These are phyloP conservation scores for Neonectria neomacrospora DNA, from an alignment of 2,329 filamentous ascomycete species.

Conservation along the genomic window DNA sequence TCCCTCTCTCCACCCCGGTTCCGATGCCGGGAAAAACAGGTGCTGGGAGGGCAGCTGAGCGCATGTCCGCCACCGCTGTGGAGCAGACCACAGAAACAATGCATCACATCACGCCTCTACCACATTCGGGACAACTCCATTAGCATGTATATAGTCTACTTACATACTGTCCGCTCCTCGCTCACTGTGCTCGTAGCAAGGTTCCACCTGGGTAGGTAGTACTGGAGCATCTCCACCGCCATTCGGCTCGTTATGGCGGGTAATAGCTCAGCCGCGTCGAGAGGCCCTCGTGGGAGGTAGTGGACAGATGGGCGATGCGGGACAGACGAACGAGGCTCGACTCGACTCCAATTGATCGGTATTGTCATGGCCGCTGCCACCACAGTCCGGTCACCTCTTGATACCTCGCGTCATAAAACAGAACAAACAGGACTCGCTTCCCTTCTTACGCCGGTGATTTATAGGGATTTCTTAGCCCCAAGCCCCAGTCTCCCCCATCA, in stretches of 20 bases:
- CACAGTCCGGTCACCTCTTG: not conserved
- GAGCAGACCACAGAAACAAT: slow-evolving; percentile 1
- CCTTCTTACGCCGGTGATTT: slow-evolving; percentile 12
- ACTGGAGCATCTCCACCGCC: not conserved
- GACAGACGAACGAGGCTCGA: not conserved
- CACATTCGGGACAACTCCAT: not conserved
- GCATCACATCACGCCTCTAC: not conserved
- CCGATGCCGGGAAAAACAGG: not conserved
- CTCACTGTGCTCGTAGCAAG: not conserved
- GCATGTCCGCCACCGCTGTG: slow-evolving; percentile 3
- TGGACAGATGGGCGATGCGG: not conserved
- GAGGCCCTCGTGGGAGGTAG: not conserved
- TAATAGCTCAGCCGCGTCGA: not conserved
- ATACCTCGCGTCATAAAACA: slow-evolving; percentile 30
- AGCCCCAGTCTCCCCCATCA: slow-evolving; percentile 23
- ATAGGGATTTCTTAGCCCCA: not conserved
- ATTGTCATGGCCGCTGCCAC: not conserved
- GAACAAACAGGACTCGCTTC: slow-evolving; percentile 25
- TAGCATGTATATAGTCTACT: not conserved
- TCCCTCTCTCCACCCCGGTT: too few relatives aligned
- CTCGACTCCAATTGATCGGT: not conserved
- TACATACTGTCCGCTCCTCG: not conserved
- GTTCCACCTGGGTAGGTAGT: not conserved
- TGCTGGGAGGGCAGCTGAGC: not conserved
- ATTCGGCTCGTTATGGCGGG: not conserved